Evolutionary conservation across 2,329 filamentous ascomycete genomes (phyloP).

Genomic region (Aspergillus persii): DNA sequence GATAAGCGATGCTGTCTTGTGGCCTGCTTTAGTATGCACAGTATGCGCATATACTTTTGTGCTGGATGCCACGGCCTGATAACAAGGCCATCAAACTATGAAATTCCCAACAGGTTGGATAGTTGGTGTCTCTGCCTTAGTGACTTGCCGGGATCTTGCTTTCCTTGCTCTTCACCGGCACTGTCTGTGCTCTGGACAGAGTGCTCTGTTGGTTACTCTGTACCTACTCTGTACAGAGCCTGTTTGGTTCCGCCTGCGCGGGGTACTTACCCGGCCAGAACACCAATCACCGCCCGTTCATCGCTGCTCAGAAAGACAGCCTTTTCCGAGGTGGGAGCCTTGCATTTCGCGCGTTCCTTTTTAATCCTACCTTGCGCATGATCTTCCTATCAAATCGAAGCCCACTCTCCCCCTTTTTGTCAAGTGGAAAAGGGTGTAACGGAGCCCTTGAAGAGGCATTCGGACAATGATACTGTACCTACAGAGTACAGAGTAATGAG

Average conservation of each 20-base stretch:
- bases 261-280: slow-evolving; percentile 20
- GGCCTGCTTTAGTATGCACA: too few relatives aligned
- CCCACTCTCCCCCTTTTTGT: slow-evolving; percentile 12
- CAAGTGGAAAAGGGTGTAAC: background rate
- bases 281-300: slow-evolving; percentile 25
- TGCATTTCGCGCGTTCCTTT: slow-evolving; percentile 25
- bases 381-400: slow-evolving; percentile 16
- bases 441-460: too few relatives aligned
- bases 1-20: background rate
- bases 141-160: background rate
- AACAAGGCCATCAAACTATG: background rate
- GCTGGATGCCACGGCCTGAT: too few relatives aligned
- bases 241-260: slow-evolving; percentile 28
- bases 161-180: slow-evolving; percentile 24
- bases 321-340: slow-evolving; percentile 30
- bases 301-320: slow-evolving; percentile 14
- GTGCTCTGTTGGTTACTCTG: too few relatives aligned
- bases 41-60: too few relatives aligned
- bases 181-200: background rate
- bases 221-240: too few relatives aligned
- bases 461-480: too few relatives aligned
- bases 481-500: too few relatives aligned
- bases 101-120: background rate
- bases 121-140: background rate
- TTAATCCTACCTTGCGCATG: slow-evolving; percentile 18